Percentiles rank a stretch among this genome's conserved stretches.
Conservation (phyloP, 306 rosid genomes). For the Prunus campanulata region DNA sequence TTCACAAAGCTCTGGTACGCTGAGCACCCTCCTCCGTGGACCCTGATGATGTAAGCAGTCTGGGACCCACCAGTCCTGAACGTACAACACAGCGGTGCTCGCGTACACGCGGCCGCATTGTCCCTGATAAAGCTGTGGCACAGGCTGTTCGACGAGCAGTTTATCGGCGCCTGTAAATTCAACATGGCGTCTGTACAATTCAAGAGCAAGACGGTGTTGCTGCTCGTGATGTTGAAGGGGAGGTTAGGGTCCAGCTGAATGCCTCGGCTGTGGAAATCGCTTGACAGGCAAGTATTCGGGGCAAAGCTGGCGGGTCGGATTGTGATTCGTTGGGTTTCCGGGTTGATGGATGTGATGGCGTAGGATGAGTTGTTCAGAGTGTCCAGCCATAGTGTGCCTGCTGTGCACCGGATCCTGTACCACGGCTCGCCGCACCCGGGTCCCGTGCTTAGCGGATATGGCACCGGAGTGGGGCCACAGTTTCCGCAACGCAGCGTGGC, state of each 20-base stretch:
- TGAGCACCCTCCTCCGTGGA: constrained; percentile 33
- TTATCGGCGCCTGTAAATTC: constrained; percentile 3
- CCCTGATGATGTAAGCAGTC: constrained; percentile 6
- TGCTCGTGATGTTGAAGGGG: constrained; percentile 28
- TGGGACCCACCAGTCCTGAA: constrained; percentile 23
- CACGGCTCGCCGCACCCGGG: constrained; percentile 41
- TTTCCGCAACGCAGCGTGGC: not conserved
- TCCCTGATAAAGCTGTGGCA: constrained; percentile 40
- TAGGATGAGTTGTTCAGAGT: constrained; percentile 35
- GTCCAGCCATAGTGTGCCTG: constrained; percentile 36
- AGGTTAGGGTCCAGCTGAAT: constrained; percentile 33
- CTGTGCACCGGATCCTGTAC: constrained; percentile 39
- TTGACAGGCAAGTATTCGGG: constrained; percentile 23
- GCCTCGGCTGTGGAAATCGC: constrained; percentile 33
- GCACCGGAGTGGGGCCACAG: constrained; percentile 31
- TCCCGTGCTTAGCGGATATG: constrained; percentile 45
- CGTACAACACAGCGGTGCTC: constrained; percentile 27
- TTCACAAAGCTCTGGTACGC: constrained; percentile 46
- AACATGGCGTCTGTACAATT: constrained; percentile 31
- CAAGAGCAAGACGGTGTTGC: constrained; percentile 34
- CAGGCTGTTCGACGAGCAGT: constrained; percentile 26
- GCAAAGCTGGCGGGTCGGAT: constrained; percentile 20
- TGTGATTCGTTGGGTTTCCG: constrained; percentile 12
- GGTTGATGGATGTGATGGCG: constrained; percentile 26
- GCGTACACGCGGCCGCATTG: constrained; percentile 6